Evolutionary conservation across 257 asterid genomes (phyloP).

Genomic region (Nicotiana paniculata): DNA sequence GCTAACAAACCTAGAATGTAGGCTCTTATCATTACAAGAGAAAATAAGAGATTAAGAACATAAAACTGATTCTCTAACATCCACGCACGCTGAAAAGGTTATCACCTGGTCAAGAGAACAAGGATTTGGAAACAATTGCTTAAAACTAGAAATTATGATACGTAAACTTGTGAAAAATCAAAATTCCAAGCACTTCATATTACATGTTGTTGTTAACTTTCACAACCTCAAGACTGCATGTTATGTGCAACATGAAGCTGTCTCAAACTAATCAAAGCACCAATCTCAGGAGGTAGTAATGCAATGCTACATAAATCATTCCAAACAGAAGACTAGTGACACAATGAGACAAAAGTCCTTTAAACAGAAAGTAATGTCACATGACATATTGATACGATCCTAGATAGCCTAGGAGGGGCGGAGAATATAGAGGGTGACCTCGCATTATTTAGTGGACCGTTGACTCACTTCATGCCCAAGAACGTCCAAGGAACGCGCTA

Average conservation of each 20-base stretch:
- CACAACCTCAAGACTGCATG: conserved; percentile 53
- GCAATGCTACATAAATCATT: conserved; percentile 41
- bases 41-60: background rate
- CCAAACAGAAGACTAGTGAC: background rate
- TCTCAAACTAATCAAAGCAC: conserved; percentile 62
- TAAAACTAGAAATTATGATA: background rate
- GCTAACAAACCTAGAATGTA: background rate
- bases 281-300: conserved; percentile 53
- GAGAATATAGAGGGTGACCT: too few species aligned
- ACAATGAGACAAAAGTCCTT: background rate
- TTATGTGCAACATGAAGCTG: conserved; percentile 59
- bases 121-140: too few species aligned
- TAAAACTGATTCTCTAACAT: background rate
- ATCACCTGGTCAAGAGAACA: background rate
- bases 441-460: too few species aligned
- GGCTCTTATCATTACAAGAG: background rate
- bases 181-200: background rate
- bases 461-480: too few species aligned
- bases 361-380: background rate
- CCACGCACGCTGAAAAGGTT: background rate
- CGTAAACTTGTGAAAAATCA: background rate
- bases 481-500: too few species aligned
- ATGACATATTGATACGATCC: background rate
- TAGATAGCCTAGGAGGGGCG: too few species aligned
- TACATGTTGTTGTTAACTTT: conserved; percentile 83